Percentiles rank a stretch among this genome's conserved stretches.
These are phyloP conservation scores for Camelina sativa DNA, from an alignment of 345 rosid species.

Conservation along the genomic window DNA sequence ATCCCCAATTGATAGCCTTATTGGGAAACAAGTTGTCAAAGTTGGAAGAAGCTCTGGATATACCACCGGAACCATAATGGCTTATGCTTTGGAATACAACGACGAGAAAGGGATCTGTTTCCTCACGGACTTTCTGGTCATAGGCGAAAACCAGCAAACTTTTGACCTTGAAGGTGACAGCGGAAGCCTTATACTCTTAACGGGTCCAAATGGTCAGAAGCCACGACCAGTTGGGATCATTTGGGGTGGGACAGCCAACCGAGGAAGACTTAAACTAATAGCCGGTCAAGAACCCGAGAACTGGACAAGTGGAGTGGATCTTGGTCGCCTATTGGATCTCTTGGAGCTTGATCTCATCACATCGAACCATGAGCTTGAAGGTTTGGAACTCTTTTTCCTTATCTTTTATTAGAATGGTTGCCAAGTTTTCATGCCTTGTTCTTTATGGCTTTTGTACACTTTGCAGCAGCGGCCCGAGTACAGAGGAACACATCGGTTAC, in stretches of 20 bases:
- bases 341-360: slow-evolving; percentile 75
- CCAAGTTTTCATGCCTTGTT: slow-evolving; percentile 5
- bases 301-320: slow-evolving; percentile 88
- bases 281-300: slow-evolving; percentile 78
- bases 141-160: slow-evolving; percentile 77
- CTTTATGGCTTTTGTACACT: slow-evolving; percentile 15
- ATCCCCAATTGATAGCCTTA: slow-evolving; percentile 64
- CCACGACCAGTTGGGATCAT: slow-evolving; percentile 81
- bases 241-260: slow-evolving; percentile 87
- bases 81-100: slow-evolving; percentile 82
- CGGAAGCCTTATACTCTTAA: slow-evolving; percentile 73
- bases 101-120: slow-evolving; percentile 89
- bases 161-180: slow-evolving; percentile 90
- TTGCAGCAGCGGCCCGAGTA: slow-evolving; percentile 60
- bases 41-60: slow-evolving; percentile 90
- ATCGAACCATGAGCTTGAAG: slow-evolving; percentile 67
- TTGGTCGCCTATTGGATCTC: slow-evolving; percentile 82
- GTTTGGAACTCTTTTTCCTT: slow-evolving; percentile 22
- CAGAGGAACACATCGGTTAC: slow-evolving; percentile 72
- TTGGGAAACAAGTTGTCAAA: slow-evolving; percentile 76
- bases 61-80: slow-evolving; percentile 72
- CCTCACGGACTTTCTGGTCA: slow-evolving; percentile 81
- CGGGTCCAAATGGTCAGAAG: slow-evolving; percentile 56
- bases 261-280: slow-evolving; percentile 74
- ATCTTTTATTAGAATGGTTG: slow-evolving; percentile 9